Evolutionary conservation across 768 basidiomycete species (phyloP), one percentile per base, ranked within the genome.

Genomic region (Podaxis rugospora): DNA sequence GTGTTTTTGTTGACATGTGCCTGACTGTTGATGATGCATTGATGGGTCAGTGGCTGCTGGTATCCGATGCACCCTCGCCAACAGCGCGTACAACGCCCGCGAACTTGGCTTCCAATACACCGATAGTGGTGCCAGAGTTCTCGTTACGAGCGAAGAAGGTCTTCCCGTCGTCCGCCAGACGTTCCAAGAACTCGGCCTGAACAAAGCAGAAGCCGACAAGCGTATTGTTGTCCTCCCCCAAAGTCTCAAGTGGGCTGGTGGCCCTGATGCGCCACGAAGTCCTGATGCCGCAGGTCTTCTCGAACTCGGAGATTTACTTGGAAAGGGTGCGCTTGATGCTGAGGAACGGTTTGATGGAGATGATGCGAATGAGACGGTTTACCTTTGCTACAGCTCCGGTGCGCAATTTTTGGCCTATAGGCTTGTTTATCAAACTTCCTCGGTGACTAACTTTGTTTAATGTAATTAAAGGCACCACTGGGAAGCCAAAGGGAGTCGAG

Each of bases 51-150:
- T 87, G 46, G 87, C 92, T 0, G 88, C 87, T 0, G 90, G 89
- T 3, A 67, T 91, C 14, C 74, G 83, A 47, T 81, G 83, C 55
- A 90, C 92, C 0, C 83, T 90, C 13, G 88, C 89, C 14, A 95
- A 93, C 69, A 85, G 81, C 61, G 78, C 79, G 0, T 94, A 91
- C 67, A 88, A 85, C 3, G 70, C 85, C 2, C 68, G 74, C 6
- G 93, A 95, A 68, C 80, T 95, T 0, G 78, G 76, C 0, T 84
- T 85, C 70, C 93, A 95, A 69, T 87, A 89, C 61, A 72, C 64
- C 11, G 86, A 95, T 67, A 87, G 86, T 55, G 73, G 80, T 2
- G 88, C 93, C 0, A 77, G 78, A 52, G 64, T 88, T 18, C 70
- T 93, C 25, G 83, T 93, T 58, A 78, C 82, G 10, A 83, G 83